Percentiles rank a stretch among this genome's conserved stretches.
These are phyloP conservation scores for Metschnikowia koreensis DNA, from an alignment of 805 yeast species.

Conservation along the genomic window DNA sequence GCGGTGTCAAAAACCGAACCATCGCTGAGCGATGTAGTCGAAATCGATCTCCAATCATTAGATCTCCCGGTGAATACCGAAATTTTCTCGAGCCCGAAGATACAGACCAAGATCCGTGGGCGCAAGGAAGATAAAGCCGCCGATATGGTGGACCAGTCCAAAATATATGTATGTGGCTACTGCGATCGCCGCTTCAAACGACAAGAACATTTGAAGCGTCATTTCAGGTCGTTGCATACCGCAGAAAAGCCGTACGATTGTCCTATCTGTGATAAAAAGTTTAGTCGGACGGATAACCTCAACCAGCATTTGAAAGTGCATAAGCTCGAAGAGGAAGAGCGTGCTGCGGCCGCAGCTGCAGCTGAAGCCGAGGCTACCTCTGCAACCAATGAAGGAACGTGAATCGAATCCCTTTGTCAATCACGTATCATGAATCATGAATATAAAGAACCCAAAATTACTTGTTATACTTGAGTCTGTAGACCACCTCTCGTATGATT, in stretches of 20 bases:
- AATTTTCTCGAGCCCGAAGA: slow-evolving; percentile 34
- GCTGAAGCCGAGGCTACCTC: background rate
- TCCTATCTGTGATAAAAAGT: slow-evolving; percentile 57
- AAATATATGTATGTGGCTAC: slow-evolving; percentile 60
- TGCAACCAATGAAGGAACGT: background rate
- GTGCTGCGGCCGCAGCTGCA: background rate
- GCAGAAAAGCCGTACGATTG: slow-evolving; percentile 70
- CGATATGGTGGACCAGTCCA: slow-evolving; percentile 47
- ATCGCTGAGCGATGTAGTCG: slow-evolving; percentile 27
- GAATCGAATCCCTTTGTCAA: background rate
- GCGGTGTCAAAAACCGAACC: background rate
- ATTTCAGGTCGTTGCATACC: slow-evolving; percentile 69
- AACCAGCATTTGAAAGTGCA: slow-evolving; percentile 68
- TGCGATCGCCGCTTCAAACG: slow-evolving; percentile 68
- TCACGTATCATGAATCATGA: too few relatives aligned
- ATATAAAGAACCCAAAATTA: too few relatives aligned
- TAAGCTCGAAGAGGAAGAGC: slow-evolving; percentile 18
- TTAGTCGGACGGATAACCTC: slow-evolving; percentile 64
- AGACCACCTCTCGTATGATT: too few relatives aligned
- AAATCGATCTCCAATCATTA: slow-evolving; percentile 37
- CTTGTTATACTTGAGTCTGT: too few relatives aligned
- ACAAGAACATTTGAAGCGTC: slow-evolving; percentile 76
- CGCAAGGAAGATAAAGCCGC: slow-evolving; percentile 62
- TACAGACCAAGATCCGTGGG: slow-evolving; percentile 50
- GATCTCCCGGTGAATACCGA: slow-evolving; percentile 42